Evolutionary conservation across 148 eudicot genomes (phyloP).

Genomic region (Mesembryanthemum crystallinum): DNA sequence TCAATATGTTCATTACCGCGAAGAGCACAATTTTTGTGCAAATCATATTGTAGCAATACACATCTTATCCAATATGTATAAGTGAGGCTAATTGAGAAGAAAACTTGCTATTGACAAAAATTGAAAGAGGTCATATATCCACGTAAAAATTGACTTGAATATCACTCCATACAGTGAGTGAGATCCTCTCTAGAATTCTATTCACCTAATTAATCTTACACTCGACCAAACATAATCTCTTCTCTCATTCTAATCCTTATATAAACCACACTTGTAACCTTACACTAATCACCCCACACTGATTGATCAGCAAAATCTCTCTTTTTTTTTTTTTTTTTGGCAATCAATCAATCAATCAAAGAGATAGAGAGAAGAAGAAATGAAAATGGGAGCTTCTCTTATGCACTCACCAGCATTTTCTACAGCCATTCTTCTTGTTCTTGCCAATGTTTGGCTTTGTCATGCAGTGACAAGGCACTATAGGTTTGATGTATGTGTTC

Average conservation of each 20-base stretch:
- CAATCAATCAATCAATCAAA: neutral
- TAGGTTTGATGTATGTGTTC: constrained; percentile 49
- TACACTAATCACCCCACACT: neutral
- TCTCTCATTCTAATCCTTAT: neutral
- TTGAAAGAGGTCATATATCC: neutral
- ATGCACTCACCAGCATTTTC: constrained; percentile 17
- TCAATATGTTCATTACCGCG: too few relatives aligned
- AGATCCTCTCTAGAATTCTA: constrained; percentile 5
- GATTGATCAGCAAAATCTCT: too few relatives aligned
- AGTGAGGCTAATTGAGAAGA: too few relatives aligned
- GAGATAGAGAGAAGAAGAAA: neutral
- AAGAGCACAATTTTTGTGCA: too few relatives aligned
- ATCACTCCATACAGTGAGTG: constrained; percentile 24
- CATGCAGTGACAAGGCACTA: constrained; percentile 45
- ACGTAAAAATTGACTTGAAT: constrained; percentile 19
- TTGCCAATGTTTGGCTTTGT: constrained; percentile 13
- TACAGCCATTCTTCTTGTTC: constrained; percentile 21
- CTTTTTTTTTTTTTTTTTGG: too few relatives aligned
- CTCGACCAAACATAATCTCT: constrained; percentile 1
- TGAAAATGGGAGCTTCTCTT: constrained; percentile 20
- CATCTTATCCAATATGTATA: too few relatives aligned
- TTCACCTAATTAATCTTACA: constrained; percentile 15
- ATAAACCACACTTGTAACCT: constrained; percentile 5
- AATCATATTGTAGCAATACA: too few relatives aligned
- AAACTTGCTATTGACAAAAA: too few relatives aligned